Percentiles rank a stretch among this genome's conserved stretches.
These are phyloP conservation scores for Xerocomus potaroensis DNA, from an alignment of 768 basidiomycete genomes.

Conservation along the genomic window DNA sequence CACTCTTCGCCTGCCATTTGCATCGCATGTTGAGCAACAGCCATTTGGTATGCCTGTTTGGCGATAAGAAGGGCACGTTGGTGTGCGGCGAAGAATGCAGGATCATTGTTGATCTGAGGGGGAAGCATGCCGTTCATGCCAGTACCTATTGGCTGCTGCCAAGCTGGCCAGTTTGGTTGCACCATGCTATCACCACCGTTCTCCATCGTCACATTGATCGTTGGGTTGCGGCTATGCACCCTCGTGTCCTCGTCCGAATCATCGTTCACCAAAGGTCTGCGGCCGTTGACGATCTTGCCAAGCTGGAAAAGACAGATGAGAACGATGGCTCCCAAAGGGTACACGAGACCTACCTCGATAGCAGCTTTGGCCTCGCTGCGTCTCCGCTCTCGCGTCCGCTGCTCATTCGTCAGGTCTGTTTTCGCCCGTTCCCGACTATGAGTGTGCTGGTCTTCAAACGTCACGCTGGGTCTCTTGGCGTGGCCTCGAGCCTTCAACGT, in stretches of 20 bases:
- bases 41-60: slow-evolving; percentile 87
- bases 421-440: slow-evolving; percentile 32
- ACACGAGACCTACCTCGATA: slow-evolving; percentile 58
- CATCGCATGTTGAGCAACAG: slow-evolving; percentile 88
- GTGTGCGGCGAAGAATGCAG: slow-evolving; percentile 64
- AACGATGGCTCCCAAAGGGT: background rate
- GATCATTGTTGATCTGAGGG: slow-evolving; percentile 44
- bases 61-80: slow-evolving; percentile 85
- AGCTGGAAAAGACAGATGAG: slow-evolving; percentile 44
- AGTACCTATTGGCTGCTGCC: slow-evolving; percentile 27
- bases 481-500: slow-evolving; percentile 35
- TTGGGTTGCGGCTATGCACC: slow-evolving; percentile 19
- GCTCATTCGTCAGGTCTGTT: slow-evolving; percentile 38
- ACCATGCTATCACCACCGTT: slow-evolving; percentile 27
- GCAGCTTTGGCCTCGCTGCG: slow-evolving; percentile 82
- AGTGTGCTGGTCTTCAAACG: slow-evolving; percentile 54
- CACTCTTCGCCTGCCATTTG: slow-evolving; percentile 86
- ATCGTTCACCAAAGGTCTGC: slow-evolving; percentile 54
- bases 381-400: slow-evolving; percentile 65
- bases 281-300: slow-evolving; percentile 84
- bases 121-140: slow-evolving; percentile 34
- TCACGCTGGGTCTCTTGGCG: slow-evolving; percentile 59
- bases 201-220: slow-evolving; percentile 37
- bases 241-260: slow-evolving; percentile 42
- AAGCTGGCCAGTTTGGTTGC: slow-evolving; percentile 34